Evolutionary conservation across 345 rosid genomes (phyloP), one percentile per base, ranked within the genome.

Genomic region (Eucalyptus dawsonii): DNA sequence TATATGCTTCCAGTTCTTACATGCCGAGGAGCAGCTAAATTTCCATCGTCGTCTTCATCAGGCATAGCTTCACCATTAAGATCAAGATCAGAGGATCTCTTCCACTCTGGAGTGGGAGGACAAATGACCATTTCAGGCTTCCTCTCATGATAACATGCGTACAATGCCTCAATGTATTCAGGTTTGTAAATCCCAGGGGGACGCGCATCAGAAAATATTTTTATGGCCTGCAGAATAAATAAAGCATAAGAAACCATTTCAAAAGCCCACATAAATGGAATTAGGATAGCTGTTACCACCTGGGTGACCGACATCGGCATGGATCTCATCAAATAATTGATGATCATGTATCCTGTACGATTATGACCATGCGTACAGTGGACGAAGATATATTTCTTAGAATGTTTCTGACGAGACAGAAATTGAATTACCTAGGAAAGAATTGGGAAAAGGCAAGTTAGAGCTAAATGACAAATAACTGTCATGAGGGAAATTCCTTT

Each of bases 341-440:
- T 94, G 69, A 97, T 95, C 99, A 98, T 98, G 91, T 93, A 98
- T 88, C 99, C 99, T 25, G 99, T 98, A 51, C 99, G 98, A 87
- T 98, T 97, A 91, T 96, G 99, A 53, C 99, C 99, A 92, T 98
- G 99, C 7, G 99, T 98, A 92, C 99, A 98, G 91, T 98, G 99
- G 89, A 98, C 99, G 53, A 98, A 96, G 86, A 98, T 92, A 91
- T 91, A 93, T 93, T 95, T 96, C 94, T 96, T 98, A n/a, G 96
- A 60, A 87, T 90, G 95, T 91, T 95, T 98, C 91, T 95, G 98
- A 88, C 94, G 96, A 87, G 65, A 58, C 50, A 96, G 88, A 88
- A 98, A 98, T 88, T 95, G 98, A 87, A 91, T 91, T 87, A 95
- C 99, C 99, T 98, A 94, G 42, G 91, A 87, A 88, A 81, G 69